Percentiles rank a stretch among this genome's conserved stretches.
These are phyloP conservation scores for Gynandropsis gynandra DNA, from an alignment of 345 rosid genomes.

Conservation along the genomic window DNA sequence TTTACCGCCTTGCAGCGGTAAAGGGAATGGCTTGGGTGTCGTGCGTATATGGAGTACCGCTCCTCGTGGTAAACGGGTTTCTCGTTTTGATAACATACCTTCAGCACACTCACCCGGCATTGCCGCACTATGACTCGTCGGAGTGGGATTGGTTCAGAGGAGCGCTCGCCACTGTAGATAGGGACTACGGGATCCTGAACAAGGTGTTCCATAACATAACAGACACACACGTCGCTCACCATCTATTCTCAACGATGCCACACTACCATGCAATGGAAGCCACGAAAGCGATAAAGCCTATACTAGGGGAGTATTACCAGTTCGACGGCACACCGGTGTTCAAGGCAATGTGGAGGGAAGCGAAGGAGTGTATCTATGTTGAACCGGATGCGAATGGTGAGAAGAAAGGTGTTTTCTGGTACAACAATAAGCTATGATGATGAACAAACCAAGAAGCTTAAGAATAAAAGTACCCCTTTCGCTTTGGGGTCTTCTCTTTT, in stretches of 20 bases:
- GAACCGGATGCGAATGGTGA: conserved; percentile 56
- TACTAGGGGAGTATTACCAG: conserved; percentile 73
- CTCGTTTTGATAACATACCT: conserved; percentile 66
- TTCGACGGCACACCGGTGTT: conserved; percentile 59
- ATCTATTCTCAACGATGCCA: conserved; percentile 80
- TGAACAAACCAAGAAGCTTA: too few species aligned
- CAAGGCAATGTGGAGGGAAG: conserved; percentile 83
- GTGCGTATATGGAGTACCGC: conserved; percentile 59
- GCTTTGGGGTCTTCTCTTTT: too few species aligned
- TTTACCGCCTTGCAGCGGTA: conserved; percentile 41
- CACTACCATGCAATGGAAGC: conserved; percentile 93
- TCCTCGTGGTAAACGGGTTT: conserved; percentile 59
- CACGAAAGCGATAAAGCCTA: conserved; percentile 74
- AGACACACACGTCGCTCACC: conserved; percentile 88
- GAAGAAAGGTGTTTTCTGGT: conserved; percentile 79
- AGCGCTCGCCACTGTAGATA: conserved; percentile 74
- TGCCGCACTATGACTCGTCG: conserved; percentile 72
- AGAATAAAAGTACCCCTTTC: too few species aligned
- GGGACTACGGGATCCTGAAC: conserved; percentile 80
- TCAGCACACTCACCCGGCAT: conserved; percentile 83
- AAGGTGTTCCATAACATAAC: conserved; percentile 79
- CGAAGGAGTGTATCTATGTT: conserved; percentile 79
- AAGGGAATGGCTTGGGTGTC: conserved; percentile 61
- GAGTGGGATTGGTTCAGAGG: conserved; percentile 97
- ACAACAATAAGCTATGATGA: conserved; percentile 48